A percentile compares a stretch with the other conserved stretches of the same genome.
Conservation (phyloP, 805 yeast genomes). For the Spathaspora boniae region DNA sequence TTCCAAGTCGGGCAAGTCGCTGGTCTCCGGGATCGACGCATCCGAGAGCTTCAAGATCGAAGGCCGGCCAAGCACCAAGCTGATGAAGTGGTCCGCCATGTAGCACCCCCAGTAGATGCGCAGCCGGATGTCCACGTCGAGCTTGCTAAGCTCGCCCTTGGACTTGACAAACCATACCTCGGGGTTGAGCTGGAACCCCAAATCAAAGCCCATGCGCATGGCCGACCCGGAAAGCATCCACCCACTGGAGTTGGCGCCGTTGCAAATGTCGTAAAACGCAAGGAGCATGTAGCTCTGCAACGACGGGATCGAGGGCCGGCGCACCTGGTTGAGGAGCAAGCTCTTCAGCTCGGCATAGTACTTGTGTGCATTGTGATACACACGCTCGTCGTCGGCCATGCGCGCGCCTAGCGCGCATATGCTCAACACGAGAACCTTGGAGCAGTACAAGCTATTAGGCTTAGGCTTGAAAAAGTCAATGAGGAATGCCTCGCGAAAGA, state of each 20-base stretch:
- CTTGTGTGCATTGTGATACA: constrained; percentile 37
- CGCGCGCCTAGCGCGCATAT: constrained; percentile 59
- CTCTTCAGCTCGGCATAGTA: constrained; percentile 49
- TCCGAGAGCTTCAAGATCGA: constrained; percentile 52
- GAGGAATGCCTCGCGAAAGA: constrained; percentile 61
- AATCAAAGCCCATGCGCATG: constrained; percentile 60
- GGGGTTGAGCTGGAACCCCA: constrained; percentile 63
- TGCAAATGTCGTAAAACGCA: constrained; percentile 60
- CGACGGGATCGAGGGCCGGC: constrained; percentile 50
- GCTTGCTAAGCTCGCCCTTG: constrained; percentile 35
- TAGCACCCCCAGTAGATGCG: constrained; percentile 68
- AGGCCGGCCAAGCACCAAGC: constrained; percentile 57
- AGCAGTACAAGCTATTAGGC: constrained; percentile 50
- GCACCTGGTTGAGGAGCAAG: constrained; percentile 37
- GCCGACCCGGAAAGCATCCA: constrained; percentile 66
- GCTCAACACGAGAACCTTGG: constrained; percentile 50
- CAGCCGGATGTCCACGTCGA: constrained; percentile 54
- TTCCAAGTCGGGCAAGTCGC: constrained; percentile 56
- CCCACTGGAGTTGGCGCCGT: constrained; percentile 54
- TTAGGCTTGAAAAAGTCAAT: constrained; percentile 59
- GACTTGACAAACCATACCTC: constrained; percentile 52
- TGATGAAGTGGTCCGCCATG: constrained; percentile 61
- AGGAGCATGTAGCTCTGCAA: constrained; percentile 56
- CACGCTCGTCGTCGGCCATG: constrained; percentile 41
- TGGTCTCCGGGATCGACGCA: constrained; percentile 58